Base-by-base conservation (phyloP, 2,329 filamentous ascomycete species). In the Fonsecaea pugnacius region DNA sequence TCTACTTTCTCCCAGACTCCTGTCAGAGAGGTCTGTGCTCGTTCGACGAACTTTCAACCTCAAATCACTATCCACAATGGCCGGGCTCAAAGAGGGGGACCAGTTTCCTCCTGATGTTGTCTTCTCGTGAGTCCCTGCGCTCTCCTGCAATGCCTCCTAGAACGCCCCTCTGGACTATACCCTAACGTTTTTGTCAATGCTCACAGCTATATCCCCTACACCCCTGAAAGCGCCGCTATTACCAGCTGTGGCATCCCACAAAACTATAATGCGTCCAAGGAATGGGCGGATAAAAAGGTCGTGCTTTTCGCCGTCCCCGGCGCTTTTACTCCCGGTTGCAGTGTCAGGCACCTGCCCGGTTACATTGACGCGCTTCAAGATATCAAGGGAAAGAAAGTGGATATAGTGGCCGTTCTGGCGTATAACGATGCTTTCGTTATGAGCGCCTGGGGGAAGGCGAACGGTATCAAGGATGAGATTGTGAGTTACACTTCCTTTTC, bases 391-490 rank as follows among this genome's bases (percentile, higher is more conserved):
- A 94, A 94, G 84, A 91, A 91, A 72, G 90, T 96, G 70, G 92
- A 96, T 78, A 78, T 89, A 68, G 86, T 96, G 73, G 85, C 91
- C 70, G 87, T 95, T 74, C 89, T 96, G 74, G 90, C 91, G 65
- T 89, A 82, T 82, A 96, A 96, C 79, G 92, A 96, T 79, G 82
- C 88, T 69, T 96, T 84, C 75, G 92, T 96, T 77, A 94, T 94
- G 91, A 89, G 87, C 72, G 91, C 90, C 60, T 95, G 91, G 91
- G 89, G 87, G 79, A 96, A 96, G 85, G 91, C 92, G 74, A 94
- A 96, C 80, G 84, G 84, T 59, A 83, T 94, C 74, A 88, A 85
- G 74, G 89, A 94, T 71, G 84, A 85, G 73, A 86, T 90, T 72
- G 83, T 88, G 77, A 64, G 83, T 78, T 46, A 18, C 14, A 14